Percentiles rank a stretch among this genome's conserved stretches.
Evolutionary conservation across 805 yeast genomes (phyloP).

Genomic region (Teunomyces lycoperdinae): DNA sequence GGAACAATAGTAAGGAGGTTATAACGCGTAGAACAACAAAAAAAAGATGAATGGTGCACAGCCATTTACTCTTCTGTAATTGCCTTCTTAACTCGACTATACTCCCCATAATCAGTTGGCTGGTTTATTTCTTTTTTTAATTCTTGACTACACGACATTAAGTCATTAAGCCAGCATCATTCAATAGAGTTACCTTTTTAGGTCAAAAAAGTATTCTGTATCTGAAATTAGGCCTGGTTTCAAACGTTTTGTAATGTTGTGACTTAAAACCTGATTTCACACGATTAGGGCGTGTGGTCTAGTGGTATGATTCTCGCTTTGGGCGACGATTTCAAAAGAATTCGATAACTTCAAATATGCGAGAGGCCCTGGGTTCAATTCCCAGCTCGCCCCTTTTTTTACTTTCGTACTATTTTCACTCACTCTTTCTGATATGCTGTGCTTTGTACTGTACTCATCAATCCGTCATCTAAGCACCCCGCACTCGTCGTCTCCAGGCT

Average conservation of each 20-base stretch:
- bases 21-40: too few species aligned
- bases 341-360: conserved; percentile 26
- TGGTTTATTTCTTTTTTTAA: too few species aligned
- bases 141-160: too few species aligned
- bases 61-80: too few species aligned
- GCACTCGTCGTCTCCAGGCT: neutral
- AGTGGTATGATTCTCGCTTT: conserved; percentile 28
- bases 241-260: neutral
- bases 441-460: too few species aligned
- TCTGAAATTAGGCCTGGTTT: neutral
- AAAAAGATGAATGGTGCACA: too few species aligned
- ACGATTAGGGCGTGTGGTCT: conserved; percentile 21
- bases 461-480: neutral
- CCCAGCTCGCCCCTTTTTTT: conserved; percentile 44
- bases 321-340: conserved; percentile 7
- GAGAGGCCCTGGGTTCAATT: conserved; percentile 66
- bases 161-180: neutral
- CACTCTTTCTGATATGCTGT: neutral
- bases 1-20: too few species aligned
- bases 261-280: neutral
- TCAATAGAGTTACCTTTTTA: neutral
- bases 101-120: too few species aligned
- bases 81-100: too few species aligned
- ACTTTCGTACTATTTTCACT: too few species aligned
- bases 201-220: neutral